These are phyloP conservation scores for Paecilomyces formosus DNA, from an alignment of 2,329 filamentous ascomycete species.

Conservation along the genomic window DNA sequence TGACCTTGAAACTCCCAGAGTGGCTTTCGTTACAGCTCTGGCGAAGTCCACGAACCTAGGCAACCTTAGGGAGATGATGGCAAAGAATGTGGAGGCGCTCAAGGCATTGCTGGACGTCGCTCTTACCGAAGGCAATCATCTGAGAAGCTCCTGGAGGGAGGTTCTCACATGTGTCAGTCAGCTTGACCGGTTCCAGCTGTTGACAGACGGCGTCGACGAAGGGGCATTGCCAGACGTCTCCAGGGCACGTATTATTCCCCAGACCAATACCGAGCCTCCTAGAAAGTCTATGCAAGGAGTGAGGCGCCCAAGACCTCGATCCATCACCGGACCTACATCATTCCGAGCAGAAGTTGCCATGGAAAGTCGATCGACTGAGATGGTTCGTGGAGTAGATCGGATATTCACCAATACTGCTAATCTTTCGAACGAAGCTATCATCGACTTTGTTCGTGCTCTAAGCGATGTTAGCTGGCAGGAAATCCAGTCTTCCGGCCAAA, in stretches of 20 bases:
- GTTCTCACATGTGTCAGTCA: constrained; percentile 93
- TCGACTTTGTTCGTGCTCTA: constrained; percentile 85
- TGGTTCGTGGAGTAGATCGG: constrained; percentile 84
- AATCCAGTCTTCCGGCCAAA: constrained; percentile 93
- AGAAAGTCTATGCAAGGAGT: constrained; percentile 58
- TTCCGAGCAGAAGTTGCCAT: constrained; percentile 76
- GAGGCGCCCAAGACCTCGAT: constrained; percentile 43
- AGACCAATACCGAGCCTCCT: constrained; percentile 47
- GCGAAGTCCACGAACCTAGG: constrained; percentile 93
- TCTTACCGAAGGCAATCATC: constrained; percentile 81
- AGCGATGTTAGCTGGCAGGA: constrained; percentile 99
- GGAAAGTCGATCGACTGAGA: constrained; percentile 86
- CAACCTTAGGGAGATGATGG: constrained; percentile 88
- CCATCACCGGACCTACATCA: constrained; percentile 42
- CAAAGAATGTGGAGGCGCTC: constrained; percentile 92
- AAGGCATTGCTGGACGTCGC: constrained; percentile 88
- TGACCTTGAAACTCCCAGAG: constrained; percentile 82
- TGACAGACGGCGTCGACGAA: constrained; percentile 91
- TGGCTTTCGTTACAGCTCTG: constrained; percentile 88
- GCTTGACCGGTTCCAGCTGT: constrained; percentile 87
- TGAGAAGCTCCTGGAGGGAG: constrained; percentile 91
- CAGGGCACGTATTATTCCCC: constrained; percentile 64
- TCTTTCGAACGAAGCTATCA: constrained; percentile 85
- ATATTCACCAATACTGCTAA: constrained; percentile 97
- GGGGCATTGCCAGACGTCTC: constrained; percentile 87